A percentile compares a stretch with the other conserved stretches of the same genome.
Evolutionary conservation across 2,329 filamentous ascomycete genomes (phyloP).

Genomic region (Trichoderma pleuroti): DNA sequence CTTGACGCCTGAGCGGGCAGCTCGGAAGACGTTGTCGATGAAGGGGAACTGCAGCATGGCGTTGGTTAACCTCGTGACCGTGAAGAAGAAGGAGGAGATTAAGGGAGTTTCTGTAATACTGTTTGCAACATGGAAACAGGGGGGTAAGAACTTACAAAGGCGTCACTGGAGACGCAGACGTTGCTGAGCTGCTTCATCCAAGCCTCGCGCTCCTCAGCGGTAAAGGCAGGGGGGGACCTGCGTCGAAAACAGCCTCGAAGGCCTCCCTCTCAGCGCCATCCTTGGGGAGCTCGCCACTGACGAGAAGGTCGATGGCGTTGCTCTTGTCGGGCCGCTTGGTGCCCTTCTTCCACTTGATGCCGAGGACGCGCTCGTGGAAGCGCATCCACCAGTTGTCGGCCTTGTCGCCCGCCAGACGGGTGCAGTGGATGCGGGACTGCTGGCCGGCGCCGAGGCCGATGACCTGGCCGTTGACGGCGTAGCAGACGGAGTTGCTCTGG

Average conservation of each 20-base stretch:
- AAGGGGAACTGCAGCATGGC: conserved; percentile 74
- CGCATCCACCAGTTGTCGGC: conserved; percentile 99
- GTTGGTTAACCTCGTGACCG: not conserved
- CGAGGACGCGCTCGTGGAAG: conserved; percentile 85
- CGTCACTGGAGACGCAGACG: conserved; percentile 88
- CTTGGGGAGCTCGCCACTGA: conserved; percentile 83
- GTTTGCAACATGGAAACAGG: not conserved
- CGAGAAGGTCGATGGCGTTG: conserved; percentile 94
- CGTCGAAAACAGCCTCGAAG: conserved; percentile 87
- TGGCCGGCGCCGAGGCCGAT: conserved; percentile 93
- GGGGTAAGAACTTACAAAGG: conserved; percentile 68
- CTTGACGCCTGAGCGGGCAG: conserved; percentile 82
- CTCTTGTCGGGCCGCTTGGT: conserved; percentile 96
- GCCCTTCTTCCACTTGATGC: conserved; percentile 95
- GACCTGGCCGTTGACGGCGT: conserved; percentile 88
- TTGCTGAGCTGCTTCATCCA: conserved; percentile 80
- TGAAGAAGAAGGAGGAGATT: not conserved
- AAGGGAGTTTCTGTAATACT: not conserved
- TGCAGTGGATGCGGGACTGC: conserved; percentile 98
- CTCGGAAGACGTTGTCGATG: conserved; percentile 94
- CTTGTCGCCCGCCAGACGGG: conserved; percentile 93
- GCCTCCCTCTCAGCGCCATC: conserved; percentile 77
- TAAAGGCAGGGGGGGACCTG: conserved; percentile 78
- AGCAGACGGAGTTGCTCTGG: conserved; percentile 98
- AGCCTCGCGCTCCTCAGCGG: conserved; percentile 74